Conservation (phyloP, 805 yeast species). For the Yamadazyma takamatsuzukensis region DNA sequence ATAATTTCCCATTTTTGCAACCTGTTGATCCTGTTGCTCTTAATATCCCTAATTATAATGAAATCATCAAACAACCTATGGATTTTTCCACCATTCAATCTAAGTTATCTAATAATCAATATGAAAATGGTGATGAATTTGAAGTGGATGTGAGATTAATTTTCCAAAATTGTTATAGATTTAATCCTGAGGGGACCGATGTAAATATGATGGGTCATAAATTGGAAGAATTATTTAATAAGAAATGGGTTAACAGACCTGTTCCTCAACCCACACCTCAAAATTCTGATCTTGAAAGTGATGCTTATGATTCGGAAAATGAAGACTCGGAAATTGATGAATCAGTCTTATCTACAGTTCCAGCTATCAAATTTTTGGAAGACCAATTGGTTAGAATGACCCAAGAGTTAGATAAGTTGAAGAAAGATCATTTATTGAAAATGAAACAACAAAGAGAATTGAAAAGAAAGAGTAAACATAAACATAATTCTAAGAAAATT, state of each 20-base stretch:
- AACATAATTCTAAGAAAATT: conserved; percentile 31
- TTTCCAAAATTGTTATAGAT: conserved; percentile 83
- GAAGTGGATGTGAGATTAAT: conserved; percentile 79
- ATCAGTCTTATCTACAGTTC: conserved; percentile 61
- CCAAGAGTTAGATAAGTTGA: conserved; percentile 76
- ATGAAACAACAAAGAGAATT: conserved; percentile 60
- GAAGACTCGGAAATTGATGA: conserved; percentile 54
- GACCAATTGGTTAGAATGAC: conserved; percentile 84
- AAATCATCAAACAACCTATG: conserved; percentile 89
- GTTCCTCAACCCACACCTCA: conserved; percentile 64
- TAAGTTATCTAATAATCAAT: conserved; percentile 80
- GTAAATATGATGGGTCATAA: conserved; percentile 95
- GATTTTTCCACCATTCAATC: conserved; percentile 82
- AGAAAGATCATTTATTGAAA: conserved; percentile 69
- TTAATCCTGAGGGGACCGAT: conserved; percentile 96
- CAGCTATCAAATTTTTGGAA: conserved; percentile 86
- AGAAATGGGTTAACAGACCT: conserved; percentile 76
- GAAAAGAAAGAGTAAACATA: conserved; percentile 42
- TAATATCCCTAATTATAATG: conserved; percentile 86
- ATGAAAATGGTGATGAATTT: conserved; percentile 84
- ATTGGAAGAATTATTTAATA: conserved; percentile 79
- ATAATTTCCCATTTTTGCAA: conserved; percentile 83
- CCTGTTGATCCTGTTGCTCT: conserved; percentile 96
- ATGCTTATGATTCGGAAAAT: conserved; percentile 18
- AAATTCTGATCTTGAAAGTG: conserved; percentile 37